A percentile compares a stretch with the other conserved stretches of the same genome.
Conservation (phyloP, 306 rosid species). For the Macrotyloma uniflorum region DNA sequence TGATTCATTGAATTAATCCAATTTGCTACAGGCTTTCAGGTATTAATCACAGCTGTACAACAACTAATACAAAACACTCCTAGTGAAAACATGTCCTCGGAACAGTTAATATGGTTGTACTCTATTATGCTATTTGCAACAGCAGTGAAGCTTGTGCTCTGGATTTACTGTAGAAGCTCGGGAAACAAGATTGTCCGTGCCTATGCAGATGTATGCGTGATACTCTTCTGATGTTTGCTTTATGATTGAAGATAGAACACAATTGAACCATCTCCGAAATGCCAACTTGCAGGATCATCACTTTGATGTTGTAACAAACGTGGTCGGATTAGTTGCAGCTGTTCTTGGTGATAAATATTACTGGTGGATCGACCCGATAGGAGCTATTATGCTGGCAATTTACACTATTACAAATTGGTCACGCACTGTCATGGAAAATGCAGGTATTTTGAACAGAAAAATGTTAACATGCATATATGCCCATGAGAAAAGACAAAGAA, state of each 20-base stretch:
- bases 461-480: not conserved
- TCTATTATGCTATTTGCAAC: slow-evolving; percentile 82
- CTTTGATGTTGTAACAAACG: slow-evolving; percentile 92
- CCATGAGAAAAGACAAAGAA: not conserved
- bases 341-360: slow-evolving; percentile 76
- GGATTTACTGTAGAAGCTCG: slow-evolving; percentile 88
- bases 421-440: slow-evolving; percentile 87
- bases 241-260: slow-evolving; percentile 19
- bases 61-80: slow-evolving; percentile 58
- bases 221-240: slow-evolving; percentile 20
- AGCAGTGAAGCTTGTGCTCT: slow-evolving; percentile 75
- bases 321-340: slow-evolving; percentile 86
- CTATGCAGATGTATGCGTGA: slow-evolving; percentile 67
- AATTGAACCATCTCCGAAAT: slow-evolving; percentile 28
- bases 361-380: slow-evolving; percentile 97
- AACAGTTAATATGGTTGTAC: slow-evolving; percentile 71
- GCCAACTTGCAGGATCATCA: slow-evolving; percentile 82
- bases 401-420: slow-evolving; percentile 95
- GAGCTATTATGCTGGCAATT: slow-evolving; percentile 87
- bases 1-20: slow-evolving; percentile 8
- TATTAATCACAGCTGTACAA: slow-evolving; percentile 72
- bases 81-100: slow-evolving; percentile 54
- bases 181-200: slow-evolving; percentile 87
- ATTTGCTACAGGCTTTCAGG: slow-evolving; percentile 79
- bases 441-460: slow-evolving; percentile 54